phyloP scores from a whole-genome alignment of 805 yeast species.

The Saturnispora serradocipensis region DNA sequence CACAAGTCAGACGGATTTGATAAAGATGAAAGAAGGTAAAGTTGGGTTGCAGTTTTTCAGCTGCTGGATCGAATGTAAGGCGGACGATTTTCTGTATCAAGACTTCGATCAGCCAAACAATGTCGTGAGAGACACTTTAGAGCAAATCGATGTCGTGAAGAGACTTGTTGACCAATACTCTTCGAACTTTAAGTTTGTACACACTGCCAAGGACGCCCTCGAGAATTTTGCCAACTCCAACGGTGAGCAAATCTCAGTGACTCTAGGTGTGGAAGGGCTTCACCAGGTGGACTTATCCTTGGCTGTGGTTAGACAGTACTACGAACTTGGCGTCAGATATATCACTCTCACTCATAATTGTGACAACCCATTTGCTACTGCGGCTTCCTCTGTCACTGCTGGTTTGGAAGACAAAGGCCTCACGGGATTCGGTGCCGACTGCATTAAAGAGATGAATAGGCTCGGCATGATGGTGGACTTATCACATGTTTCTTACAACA shows the following conservation, averaged over 20 bases:
- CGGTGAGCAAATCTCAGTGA: slow-evolving; percentile 32
- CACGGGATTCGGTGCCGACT: slow-evolving; percentile 32
- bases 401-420: slow-evolving; percentile 40
- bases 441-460: slow-evolving; percentile 42
- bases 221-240: slow-evolving; percentile 22
- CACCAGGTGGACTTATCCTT: slow-evolving; percentile 44
- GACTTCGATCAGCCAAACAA: slow-evolving; percentile 37
- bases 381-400: slow-evolving; percentile 39
- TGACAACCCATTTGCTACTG: slow-evolving; percentile 50
- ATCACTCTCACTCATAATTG: slow-evolving; percentile 47
- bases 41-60: slow-evolving; percentile 45
- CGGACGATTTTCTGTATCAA: slow-evolving; percentile 30
- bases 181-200: slow-evolving; percentile 32
- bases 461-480: slow-evolving; percentile 47
- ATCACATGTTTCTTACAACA: slow-evolving; percentile 41
- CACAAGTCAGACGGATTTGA: slow-evolving; percentile 37
- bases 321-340: slow-evolving; percentile 43
- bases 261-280: slow-evolving; percentile 46
- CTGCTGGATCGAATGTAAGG: slow-evolving; percentile 39
- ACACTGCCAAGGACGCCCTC: slow-evolving; percentile 34
- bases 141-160: slow-evolving; percentile 43
- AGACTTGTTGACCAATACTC: slow-evolving; percentile 36
- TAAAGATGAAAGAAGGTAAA: slow-evolving; percentile 33
- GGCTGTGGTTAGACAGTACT: slow-evolving; percentile 40
- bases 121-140: slow-evolving; percentile 44